Evolutionary conservation across 2,329 filamentous ascomycete species (phyloP), one percentile per base, ranked within the genome.

Genomic region (Escovopsis sp.): DNA sequence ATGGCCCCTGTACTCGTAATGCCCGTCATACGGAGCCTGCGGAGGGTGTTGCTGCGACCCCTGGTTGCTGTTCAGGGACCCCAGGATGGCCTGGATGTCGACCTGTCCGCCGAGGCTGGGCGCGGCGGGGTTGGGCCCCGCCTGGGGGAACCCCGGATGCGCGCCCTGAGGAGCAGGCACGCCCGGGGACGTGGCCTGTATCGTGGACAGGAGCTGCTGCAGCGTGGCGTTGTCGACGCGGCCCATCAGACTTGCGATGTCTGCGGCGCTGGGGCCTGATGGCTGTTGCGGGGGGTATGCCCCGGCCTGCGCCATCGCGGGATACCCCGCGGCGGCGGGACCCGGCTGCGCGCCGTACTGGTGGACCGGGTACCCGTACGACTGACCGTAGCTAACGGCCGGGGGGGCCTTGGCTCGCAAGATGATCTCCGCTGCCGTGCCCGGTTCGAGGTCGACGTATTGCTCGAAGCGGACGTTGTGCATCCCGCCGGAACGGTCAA

Each of bases 401-500:
- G 54, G 53, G 3, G 59, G 57, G 10, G 66, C 61, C 58, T 84
- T 88, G 41, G 80, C 75, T 45, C 85, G 76, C 36, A 81, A 59
- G 44, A 94, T 82, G 12, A 96, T 75, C 51, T 93, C 85, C 12
- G 83, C 85, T 4, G 85, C 86, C 38, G 87, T 78, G 6, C 67
- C 61, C 1, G 87, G 83, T 33, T 93, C 82, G 2, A 95, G 70
- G 51, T 88, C 80, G 44, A 82, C 75, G 58, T 96, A 96, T 57
- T 93, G 82, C 52, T 94, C 85, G 57, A 85, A 95, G 36, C 79
- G 77, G 45, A 93, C 79, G 49, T 85, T 87, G 52, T 75, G 75
- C 15, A 69, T 68, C n/a, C 84, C 85, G 9, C 69, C 72, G 35
- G 77, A 81, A 26, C 87, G 80, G 60, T 94, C 83, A 55, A 95